Evolutionary conservation across 768 basidiomycete genomes (phyloP), one percentile per base, ranked within the genome.

Genomic region (Leccinum variicolor): DNA sequence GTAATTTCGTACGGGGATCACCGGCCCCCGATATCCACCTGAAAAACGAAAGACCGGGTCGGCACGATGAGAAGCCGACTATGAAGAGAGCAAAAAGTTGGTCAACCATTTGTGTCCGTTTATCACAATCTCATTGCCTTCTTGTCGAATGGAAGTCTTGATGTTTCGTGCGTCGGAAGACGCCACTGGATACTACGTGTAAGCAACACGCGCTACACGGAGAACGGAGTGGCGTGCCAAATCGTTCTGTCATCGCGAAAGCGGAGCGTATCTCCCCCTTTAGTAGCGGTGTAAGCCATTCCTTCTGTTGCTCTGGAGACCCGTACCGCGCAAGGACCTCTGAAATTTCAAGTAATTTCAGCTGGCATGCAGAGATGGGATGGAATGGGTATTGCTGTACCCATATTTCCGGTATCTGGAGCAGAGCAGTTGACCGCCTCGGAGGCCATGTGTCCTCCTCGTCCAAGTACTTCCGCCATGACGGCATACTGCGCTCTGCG

Each of bases 11-110:
- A 59, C 95, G 81, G 47, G 94, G 94, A 72, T 98, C 94, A 17
- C 94, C 94, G 7, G 95, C 96, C 51, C 95, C 95, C 28, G 92
- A 94, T 71, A 98, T 98, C 90, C 92, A 98, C 92, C 90, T 94
- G 41, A 46, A 17, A 49, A 54, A 31, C 28, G 23, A 46, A 55
- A 49, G 56, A 17, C 56, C 58, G 59, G 57, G 17, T 39, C 53
- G 61, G 57, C 13, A 53, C 3, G 10, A 54, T 70, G 41, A 65
- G 64, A 56, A 5, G 26, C 56, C 52, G 53, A 19, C 5, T 31
- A 54, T 19, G 34, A 55, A 13, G 31, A 46, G 7, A 48, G n/a
- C 25, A 50, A 31, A 51, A 55, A 11, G 2, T 23, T 5, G 25
- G 61, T 69, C 23, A 56, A 91, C 95, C 96, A 98, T 82, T 99